A percentile compares a stretch with the other conserved stretches of the same genome.
Conservation (phyloP, 495 filamentous ascomycete genomes). For the Xylaria longipes region DNA sequence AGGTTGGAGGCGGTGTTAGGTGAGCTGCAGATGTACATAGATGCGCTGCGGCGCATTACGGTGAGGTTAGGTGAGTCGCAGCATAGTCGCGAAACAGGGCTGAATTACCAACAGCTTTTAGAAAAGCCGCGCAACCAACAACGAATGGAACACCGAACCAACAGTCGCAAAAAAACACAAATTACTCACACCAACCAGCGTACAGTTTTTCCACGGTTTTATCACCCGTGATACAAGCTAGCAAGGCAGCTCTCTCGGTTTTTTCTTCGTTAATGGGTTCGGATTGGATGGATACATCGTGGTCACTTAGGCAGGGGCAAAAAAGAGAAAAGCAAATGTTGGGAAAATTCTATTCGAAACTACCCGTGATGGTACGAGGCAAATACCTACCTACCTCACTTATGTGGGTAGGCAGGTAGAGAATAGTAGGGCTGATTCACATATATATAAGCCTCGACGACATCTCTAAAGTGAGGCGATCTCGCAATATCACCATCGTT, state of each 20-base stretch:
- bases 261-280: not conserved
- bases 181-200: not conserved
- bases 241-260: not conserved
- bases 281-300: not conserved
- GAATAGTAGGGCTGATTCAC: not conserved
- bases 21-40: not conserved
- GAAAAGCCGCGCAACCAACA: not conserved
- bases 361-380: not conserved
- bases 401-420: not conserved
- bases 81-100: not conserved
- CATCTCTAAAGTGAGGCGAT: conserved; percentile 6
- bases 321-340: not conserved
- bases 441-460: conserved; percentile 8
- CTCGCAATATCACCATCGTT: not conserved
- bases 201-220: not conserved
- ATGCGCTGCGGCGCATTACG: not conserved
- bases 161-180: not conserved
- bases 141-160: conserved; percentile 1
- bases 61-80: not conserved
- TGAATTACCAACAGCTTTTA: conserved; percentile 5
- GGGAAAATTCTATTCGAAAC: not conserved
- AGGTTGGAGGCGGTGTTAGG: conserved; percentile 8
- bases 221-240: not conserved
- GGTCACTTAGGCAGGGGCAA: not conserved
- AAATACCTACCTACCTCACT: not conserved